Conservation (phyloP, 2,329 filamentous ascomycete species). For the Rhynchosporium secalis region DNA sequence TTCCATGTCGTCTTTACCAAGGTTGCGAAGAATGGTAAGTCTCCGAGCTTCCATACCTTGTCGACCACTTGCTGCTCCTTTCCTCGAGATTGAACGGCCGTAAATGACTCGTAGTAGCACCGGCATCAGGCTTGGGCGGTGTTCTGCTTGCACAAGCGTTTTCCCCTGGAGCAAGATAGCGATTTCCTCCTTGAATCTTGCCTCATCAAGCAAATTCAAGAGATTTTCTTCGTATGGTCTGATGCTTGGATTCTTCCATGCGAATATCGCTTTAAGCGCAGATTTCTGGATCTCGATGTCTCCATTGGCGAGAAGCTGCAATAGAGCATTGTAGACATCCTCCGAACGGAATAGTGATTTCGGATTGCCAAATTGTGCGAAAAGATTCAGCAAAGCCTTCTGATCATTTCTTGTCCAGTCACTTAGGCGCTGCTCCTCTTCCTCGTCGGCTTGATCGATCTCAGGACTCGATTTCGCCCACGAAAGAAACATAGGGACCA, state of each 20-base stretch:
- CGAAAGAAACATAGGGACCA: constrained; percentile 82
- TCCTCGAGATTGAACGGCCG: constrained; percentile 81
- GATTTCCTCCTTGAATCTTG: constrained; percentile 91
- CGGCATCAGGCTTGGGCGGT: constrained; percentile 75
- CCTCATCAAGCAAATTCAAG: constrained; percentile 84
- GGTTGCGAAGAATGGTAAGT: constrained; percentile 76
- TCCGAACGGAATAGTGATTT: constrained; percentile 76
- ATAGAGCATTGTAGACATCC: constrained; percentile 73
- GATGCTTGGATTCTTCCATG: constrained; percentile 82
- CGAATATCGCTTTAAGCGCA: constrained; percentile 78
- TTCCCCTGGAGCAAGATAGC: constrained; percentile 80
- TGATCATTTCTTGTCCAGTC: constrained; percentile 77
- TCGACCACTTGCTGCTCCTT: constrained; percentile 72
- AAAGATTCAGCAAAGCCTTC: constrained; percentile 77
- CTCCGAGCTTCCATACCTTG: constrained; percentile 80
- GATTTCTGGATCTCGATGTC: constrained; percentile 87
- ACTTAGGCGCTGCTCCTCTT: constrained; percentile 41
- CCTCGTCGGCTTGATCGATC: constrained; percentile 33
- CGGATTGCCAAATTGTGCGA: constrained; percentile 84
- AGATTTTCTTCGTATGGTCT: constrained; percentile 81
- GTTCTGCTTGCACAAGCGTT: constrained; percentile 69
- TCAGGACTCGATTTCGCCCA: constrained; percentile 62
- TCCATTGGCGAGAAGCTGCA: constrained; percentile 79
- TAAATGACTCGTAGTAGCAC: constrained; percentile 86
- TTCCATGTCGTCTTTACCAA: constrained; percentile 72